Base-by-base conservation (phyloP, 192 early-diverging fungal genomes). In the Cetraspora pellucida region DNA sequence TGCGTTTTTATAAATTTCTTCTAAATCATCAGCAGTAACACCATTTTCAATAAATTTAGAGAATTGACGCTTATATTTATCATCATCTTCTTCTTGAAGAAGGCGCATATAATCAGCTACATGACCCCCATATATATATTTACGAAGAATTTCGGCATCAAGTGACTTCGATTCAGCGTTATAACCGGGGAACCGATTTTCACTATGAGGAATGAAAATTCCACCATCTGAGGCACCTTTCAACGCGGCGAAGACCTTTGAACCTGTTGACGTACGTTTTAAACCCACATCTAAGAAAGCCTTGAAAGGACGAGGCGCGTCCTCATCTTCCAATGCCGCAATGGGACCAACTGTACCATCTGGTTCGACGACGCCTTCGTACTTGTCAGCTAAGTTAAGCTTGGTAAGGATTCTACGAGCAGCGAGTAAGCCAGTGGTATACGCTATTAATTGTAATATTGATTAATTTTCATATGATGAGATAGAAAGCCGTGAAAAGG, bases 171-270 rank as follows among this genome's bases (percentile, higher is more conserved):
- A 80, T 83, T 92, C 90, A 61, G 86, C 78, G 88, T 96, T 94
- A 88, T 88, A 99, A 82, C 96, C 97, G 76, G 97, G 96, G 94
- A 99, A 98, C 83, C 97, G 93, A 83, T 90, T 90, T 89, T 97
- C 95, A 78, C 85, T 86, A 93, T 99, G 95, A 80, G 97, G 97
- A 82, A 99, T 91, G 85, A 91, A 91, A 81, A 99, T 85, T 86
- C 97, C 97, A 90, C 97, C 97, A 87, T 99, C 96, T 74, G 93
- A 95, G 77, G 96, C 97, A 91, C 97, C 97, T 93, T 99, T 99
- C 82, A 97, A 88, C 85, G 92, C 95, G 84, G 90, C 97, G 77
- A 99, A 99, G 81, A 98, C 90, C 90, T 94, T 93, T 87, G 93
- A 91, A 81, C 97, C 97, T 77, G 95, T 97, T 88, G 96, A 97